These are phyloP conservation scores for Erysimum cheiri DNA, from an alignment of 441 rosid genomes.

Conservation along the genomic window DNA sequence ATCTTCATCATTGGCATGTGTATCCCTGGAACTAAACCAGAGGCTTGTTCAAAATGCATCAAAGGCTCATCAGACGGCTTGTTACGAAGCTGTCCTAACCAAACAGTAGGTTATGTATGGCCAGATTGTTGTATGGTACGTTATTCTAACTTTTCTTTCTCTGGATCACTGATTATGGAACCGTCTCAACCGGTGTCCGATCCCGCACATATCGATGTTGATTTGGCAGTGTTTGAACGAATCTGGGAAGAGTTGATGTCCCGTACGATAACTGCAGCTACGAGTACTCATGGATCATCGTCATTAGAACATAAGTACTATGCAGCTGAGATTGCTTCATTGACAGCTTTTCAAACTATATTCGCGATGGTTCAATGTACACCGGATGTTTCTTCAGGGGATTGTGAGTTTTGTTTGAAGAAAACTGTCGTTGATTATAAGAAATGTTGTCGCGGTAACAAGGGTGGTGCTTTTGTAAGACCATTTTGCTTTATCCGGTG, in stretches of 20 bases:
- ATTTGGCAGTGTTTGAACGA: slow-evolving; percentile 29
- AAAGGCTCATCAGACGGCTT: slow-evolving; percentile 11
- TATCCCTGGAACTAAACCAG: slow-evolving; percentile 31
- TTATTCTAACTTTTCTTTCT: slow-evolving; percentile 37
- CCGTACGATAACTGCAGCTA: slow-evolving; percentile 6
- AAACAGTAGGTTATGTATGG: slow-evolving; percentile 40
- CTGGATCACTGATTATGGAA: slow-evolving; percentile 26
- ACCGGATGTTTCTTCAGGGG: slow-evolving; percentile 34
- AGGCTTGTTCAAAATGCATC: slow-evolving; percentile 36
- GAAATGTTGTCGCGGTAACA: slow-evolving; percentile 22
- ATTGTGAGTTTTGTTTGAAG: slow-evolving; percentile 29
- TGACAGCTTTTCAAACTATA: slow-evolving; percentile 15
- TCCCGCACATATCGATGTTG: neutral
- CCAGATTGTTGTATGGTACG: slow-evolving; percentile 42
- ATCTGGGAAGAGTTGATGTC: slow-evolving; percentile 30
- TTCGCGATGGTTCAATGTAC: slow-evolving; percentile 40
- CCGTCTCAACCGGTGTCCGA: neutral
- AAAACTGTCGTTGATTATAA: neutral
- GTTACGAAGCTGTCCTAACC: slow-evolving; percentile 24
- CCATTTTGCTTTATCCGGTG: slow-evolving; percentile 40
- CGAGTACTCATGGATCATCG: slow-evolving; percentile 12
- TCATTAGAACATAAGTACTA: slow-evolving; percentile 29
- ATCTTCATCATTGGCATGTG: slow-evolving; percentile 46
- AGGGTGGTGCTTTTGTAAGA: slow-evolving; percentile 22
- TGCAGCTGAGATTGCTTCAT: slow-evolving; percentile 32